phyloP scores from a whole-genome alignment of 192 early-diverging fungal species.

The Coemansia sp. region DNA sequence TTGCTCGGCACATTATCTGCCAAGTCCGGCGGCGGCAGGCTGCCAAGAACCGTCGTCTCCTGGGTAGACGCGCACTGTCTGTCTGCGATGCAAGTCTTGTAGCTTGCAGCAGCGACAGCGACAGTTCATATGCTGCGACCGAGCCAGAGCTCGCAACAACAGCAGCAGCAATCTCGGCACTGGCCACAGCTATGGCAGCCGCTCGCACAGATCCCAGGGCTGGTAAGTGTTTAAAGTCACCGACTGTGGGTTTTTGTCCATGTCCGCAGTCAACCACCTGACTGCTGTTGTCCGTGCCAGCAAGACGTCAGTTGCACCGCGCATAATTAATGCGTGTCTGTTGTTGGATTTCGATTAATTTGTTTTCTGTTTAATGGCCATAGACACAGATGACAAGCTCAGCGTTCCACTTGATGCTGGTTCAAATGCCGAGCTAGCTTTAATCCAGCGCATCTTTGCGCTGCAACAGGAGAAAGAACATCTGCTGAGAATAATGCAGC shows the following conservation, averaged over 20 bases:
- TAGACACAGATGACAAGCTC: background rate
- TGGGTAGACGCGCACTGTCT: background rate
- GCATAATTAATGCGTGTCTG: background rate
- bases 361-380: background rate
- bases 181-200: slow-evolving; percentile 3
- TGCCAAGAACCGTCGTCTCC: slow-evolving; percentile 10
- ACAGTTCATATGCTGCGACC: background rate
- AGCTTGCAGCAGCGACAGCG: background rate
- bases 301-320: background rate
- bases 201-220: background rate
- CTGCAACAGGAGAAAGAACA: slow-evolving; percentile 5
- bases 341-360: background rate
- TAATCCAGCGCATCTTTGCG: slow-evolving; percentile 6
- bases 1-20: slow-evolving; percentile 5
- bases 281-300: background rate
- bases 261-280: background rate
- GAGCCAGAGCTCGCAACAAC: background rate
- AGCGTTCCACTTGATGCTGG: background rate
- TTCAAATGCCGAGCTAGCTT: background rate
- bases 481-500: slow-evolving; percentile 1
- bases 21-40: slow-evolving; percentile 7
- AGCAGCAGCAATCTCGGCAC: background rate
- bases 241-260: background rate
- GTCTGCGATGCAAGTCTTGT: background rate
- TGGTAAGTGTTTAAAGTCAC: slow-evolving; percentile 2